Base-by-base conservation (phyloP, 2,329 filamentous ascomycete species). In the Colletotrichum sojae region DNA sequence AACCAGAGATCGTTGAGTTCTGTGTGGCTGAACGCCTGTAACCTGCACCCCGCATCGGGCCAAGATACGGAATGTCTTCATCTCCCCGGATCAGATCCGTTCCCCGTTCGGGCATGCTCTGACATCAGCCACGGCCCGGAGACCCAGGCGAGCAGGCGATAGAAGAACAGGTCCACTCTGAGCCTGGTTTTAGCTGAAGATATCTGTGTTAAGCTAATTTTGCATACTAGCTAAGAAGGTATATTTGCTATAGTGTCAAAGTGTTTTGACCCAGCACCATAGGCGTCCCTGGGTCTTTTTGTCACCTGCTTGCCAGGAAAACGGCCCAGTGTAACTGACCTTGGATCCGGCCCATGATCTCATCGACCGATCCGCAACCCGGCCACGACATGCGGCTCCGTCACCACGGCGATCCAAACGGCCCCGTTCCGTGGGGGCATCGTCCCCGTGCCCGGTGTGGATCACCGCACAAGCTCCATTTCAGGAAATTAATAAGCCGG, bases 1-100 rank as follows among this genome's bases (percentile, higher is more conserved):
- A 8, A 46, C 27, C 15, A 59, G 57, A 59, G 57, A 59, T 68
- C 54, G 27, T 56, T 68, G 39, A 18, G 40, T 22, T 40, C 20
- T 53, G 25, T 48, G 27, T 63, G 59, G 46, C 62, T 36, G 27
- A 51, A 25, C 22, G 22, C 22, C 22, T 5, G 22, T 25, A 25
- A 25, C 4, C 22, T 25, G 22, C 22, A 5, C 22, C 22, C 49
- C 49, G 0, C 6, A 45, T 48, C 9, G 36, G 31, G 48, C 12
- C 48, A 49, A 60, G n/a, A 13, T 9, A 13, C 8, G 27, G 45
- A 20, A 3, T 52, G 27, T 43, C 20, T 54, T 51, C 53, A 49
- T 54, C 20, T 54, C 22, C 46, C 18, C n/a, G 45, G n/a, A 3
- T 16, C 18, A 31, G 66, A 68, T 54, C 54, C 16, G 22, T 36